A percentile compares a stretch with the other conserved stretches of the same genome.
Conservation (phyloP, 2,329 filamentous ascomycete genomes). For the Corinectria fuckeliana region DNA sequence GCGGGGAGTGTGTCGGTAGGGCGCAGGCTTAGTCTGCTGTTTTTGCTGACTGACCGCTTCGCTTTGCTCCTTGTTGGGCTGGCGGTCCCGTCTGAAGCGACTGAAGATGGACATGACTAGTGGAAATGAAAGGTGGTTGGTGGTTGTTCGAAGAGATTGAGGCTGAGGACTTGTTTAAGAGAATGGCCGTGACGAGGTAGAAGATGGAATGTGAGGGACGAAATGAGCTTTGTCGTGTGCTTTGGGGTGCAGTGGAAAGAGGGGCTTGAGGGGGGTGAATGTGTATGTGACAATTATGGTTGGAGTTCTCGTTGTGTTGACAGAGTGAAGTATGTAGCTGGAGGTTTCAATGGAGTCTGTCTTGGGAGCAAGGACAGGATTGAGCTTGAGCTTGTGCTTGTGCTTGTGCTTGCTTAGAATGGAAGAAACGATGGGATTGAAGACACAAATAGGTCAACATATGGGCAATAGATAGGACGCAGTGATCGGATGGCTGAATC, state of each 20-base stretch:
- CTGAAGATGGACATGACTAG: conserved; percentile 65
- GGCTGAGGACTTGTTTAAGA: neutral
- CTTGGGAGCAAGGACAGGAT: neutral
- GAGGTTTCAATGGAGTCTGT: neutral
- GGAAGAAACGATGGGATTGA: neutral
- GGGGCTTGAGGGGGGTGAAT: neutral
- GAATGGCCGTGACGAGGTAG: neutral
- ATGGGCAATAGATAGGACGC: neutral
- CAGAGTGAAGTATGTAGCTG: too few relatives aligned
- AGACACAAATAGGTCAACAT: neutral
- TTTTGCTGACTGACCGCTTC: conserved; percentile 56
- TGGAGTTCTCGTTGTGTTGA: too few relatives aligned
- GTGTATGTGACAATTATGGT: neutral
- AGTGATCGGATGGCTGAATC: neutral
- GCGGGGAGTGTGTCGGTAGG: conserved; percentile 66
- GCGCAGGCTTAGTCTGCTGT: conserved; percentile 47
- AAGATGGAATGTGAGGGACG: too few relatives aligned
- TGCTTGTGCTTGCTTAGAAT: conserved; percentile 1
- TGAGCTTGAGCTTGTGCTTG: conserved; percentile 8
- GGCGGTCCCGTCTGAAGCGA: conserved; percentile 57
- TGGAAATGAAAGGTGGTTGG: conserved; percentile 1
- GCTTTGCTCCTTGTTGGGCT: conserved; percentile 62
- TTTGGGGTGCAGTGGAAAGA: neutral
- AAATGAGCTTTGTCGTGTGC: neutral
- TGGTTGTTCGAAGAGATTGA: neutral